Evolutionary conservation across 176 grass and related monocot genomes (phyloP).

Genomic region (Metroxylon sagu): DNA sequence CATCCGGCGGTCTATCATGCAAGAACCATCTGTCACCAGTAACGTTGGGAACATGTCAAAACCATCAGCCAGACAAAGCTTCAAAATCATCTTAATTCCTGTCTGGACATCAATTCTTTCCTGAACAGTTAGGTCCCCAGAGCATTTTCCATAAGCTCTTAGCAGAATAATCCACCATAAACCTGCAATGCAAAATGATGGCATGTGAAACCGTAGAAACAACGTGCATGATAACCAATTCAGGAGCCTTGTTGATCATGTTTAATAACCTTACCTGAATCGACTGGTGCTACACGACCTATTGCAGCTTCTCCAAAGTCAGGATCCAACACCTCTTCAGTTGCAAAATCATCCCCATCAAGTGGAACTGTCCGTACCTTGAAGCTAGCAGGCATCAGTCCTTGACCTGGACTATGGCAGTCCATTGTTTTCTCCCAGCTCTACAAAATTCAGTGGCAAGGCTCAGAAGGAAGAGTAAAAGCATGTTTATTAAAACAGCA

Average conservation of each 20-base stretch:
- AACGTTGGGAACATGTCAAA: slow-evolving; percentile 94
- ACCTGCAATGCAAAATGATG: slow-evolving; percentile 28
- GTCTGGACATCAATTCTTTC: slow-evolving; percentile 96
- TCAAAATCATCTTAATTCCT: slow-evolving; percentile 90
- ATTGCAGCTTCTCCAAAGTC: slow-evolving; percentile 95
- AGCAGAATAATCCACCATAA: slow-evolving; percentile 95
- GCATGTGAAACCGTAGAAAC: not conserved
- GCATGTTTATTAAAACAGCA: not conserved
- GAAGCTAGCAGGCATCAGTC: slow-evolving; percentile 88
- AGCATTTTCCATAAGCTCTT: slow-evolving; percentile 83
- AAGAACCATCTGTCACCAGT: slow-evolving; percentile 86
- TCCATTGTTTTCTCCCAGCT: slow-evolving; percentile 99
- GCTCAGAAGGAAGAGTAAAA: not conserved
- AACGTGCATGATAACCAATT: too few species aligned
- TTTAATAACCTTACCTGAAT: slow-evolving; percentile 49
- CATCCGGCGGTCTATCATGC: slow-evolving; percentile 89
- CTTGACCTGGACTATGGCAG: slow-evolving; percentile 88
- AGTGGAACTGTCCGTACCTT: slow-evolving; percentile 76
- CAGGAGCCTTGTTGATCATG: not conserved
- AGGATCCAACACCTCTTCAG: slow-evolving; percentile 83
- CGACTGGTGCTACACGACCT: slow-evolving; percentile 86
- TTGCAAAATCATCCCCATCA: slow-evolving; percentile 65
- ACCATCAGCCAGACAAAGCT: slow-evolving; percentile 81
- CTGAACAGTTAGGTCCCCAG: slow-evolving; percentile 71
- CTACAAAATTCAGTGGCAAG: slow-evolving; percentile 24